phyloP scores from a whole-genome alignment of 139 green algal species.

The Chlamydomonas eustigma region DNA sequence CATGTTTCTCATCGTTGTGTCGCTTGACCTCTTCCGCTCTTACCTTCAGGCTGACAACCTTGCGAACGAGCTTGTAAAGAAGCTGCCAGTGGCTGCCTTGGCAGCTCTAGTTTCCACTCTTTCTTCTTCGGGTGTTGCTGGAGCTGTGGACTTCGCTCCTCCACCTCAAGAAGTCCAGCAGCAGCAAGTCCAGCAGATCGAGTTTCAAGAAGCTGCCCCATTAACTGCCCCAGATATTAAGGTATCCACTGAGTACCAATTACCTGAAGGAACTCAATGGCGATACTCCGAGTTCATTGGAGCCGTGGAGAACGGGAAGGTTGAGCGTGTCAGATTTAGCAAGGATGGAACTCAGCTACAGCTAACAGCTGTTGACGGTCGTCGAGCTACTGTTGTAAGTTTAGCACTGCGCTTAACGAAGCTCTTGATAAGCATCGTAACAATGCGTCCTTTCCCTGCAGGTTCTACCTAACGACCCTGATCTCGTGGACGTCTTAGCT shows the following conservation, averaged over 20 bases:
- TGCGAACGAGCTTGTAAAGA: slow-evolving; percentile 34
- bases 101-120: slow-evolving; percentile 56
- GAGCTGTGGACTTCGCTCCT: slow-evolving; percentile 47
- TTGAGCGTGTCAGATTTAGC: slow-evolving; percentile 96
- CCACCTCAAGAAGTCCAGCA: slow-evolving; percentile 20
- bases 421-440: background rate
- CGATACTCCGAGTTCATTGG: slow-evolving; percentile 88
- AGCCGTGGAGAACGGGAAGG: slow-evolving; percentile 89
- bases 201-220: slow-evolving; percentile 30
- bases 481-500: slow-evolving; percentile 79
- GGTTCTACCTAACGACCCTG: slow-evolving; percentile 79
- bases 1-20: too few species aligned
- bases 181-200: slow-evolving; percentile 14
- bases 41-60: slow-evolving; percentile 22
- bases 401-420: background rate
- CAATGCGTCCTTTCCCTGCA: background rate
- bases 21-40: background rate
- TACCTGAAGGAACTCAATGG: slow-evolving; percentile 97
- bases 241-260: background rate
- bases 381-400: slow-evolving; percentile 56
- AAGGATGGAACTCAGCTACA: slow-evolving; percentile 91
- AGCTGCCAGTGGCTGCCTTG: slow-evolving; percentile 52
- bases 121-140: slow-evolving; percentile 17
- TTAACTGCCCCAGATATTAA: slow-evolving; percentile 40
- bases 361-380: slow-evolving; percentile 76